Percentiles rank a stretch among this genome's conserved stretches.
Conservation (phyloP, 2,329 filamentous ascomycete genomes). For the Scopulariopsis brevicaulis region DNA sequence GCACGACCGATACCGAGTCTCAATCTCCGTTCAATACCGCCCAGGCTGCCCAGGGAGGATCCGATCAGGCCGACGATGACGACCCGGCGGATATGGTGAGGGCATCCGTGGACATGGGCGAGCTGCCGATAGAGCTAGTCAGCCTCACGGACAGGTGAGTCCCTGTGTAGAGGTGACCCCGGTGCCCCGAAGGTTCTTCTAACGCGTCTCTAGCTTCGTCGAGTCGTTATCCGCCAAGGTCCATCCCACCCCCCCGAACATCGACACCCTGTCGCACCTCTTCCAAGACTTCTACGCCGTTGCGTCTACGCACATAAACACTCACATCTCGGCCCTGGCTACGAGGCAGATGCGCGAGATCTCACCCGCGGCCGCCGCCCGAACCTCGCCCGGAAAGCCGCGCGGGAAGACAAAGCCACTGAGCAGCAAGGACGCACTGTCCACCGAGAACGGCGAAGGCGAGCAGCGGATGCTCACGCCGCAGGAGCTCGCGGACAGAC, state of each 20-base stretch:
- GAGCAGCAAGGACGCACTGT: slow-evolving; percentile 35
- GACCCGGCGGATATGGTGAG: slow-evolving; percentile 37
- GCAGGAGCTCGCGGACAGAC: slow-evolving; percentile 70
- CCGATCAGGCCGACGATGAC: slow-evolving; percentile 13
- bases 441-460: slow-evolving; percentile 20
- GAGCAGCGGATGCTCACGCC: slow-evolving; percentile 84
- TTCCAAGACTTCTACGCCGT: slow-evolving; percentile 91
- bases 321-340: slow-evolving; percentile 72
- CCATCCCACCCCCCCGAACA: slow-evolving; percentile 69
- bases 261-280: slow-evolving; percentile 70
- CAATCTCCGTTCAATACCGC: not conserved
- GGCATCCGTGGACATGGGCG: slow-evolving; percentile 63
- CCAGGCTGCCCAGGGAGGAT: not conserved
- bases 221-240: slow-evolving; percentile 82
- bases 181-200: slow-evolving; percentile 7
- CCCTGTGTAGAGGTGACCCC: slow-evolving; percentile 1
- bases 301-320: slow-evolving; percentile 72
- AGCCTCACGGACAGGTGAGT: slow-evolving; percentile 75
- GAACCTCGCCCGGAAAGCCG: slow-evolving; percentile 43
- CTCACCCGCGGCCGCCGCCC: slow-evolving; percentile 37
- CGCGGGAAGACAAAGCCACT: slow-evolving; percentile 44
- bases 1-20: not conserved
- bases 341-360: slow-evolving; percentile 61
- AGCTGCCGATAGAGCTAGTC: slow-evolving; percentile 87
- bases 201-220: slow-evolving; percentile 55